Conservation (phyloP, 2,329 filamentous ascomycete genomes). For the Botrytis hyacinthi region DNA sequence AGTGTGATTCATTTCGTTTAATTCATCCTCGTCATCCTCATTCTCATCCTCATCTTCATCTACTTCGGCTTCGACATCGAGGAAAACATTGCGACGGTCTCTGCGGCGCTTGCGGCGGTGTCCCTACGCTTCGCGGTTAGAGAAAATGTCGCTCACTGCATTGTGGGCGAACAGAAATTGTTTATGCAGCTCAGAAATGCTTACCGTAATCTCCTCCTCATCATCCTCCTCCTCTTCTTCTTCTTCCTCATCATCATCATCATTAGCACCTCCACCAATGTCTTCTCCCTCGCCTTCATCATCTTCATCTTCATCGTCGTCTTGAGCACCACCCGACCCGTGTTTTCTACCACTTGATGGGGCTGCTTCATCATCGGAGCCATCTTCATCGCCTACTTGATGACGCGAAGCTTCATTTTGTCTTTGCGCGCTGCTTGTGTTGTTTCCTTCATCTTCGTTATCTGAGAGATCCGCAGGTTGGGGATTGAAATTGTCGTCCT, state of each 20-base stretch:
- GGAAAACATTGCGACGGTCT: conserved; percentile 77
- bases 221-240: conserved; percentile 61
- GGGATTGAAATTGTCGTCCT: conserved; percentile 89
- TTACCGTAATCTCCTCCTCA: conserved; percentile 59
- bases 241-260: conserved; percentile 46
- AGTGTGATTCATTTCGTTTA: conserved; percentile 72
- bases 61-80: conserved; percentile 98
- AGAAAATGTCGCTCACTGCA: conserved; percentile 30
- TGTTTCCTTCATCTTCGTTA: conserved; percentile 53
- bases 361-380: conserved; percentile 48
- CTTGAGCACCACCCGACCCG: conserved; percentile 15
- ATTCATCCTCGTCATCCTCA: conserved; percentile 86
- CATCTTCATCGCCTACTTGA: conserved; percentile 45
- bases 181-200: conserved; percentile 25
- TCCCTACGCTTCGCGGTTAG: conserved; percentile 45
- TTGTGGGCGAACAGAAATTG: background rate
- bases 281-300: conserved; percentile 45
- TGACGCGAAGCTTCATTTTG: conserved; percentile 33
- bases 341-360: conserved; percentile 37
- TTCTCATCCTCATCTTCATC: conserved; percentile 88
- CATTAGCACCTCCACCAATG: conserved; percentile 37
- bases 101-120: conserved; percentile 78
- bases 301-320: conserved; percentile 42
- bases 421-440: conserved; percentile 33
- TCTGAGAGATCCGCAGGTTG: conserved; percentile 65